Conservation (phyloP, 805 yeast genomes). For the Yamadazyma phyllophila region DNA sequence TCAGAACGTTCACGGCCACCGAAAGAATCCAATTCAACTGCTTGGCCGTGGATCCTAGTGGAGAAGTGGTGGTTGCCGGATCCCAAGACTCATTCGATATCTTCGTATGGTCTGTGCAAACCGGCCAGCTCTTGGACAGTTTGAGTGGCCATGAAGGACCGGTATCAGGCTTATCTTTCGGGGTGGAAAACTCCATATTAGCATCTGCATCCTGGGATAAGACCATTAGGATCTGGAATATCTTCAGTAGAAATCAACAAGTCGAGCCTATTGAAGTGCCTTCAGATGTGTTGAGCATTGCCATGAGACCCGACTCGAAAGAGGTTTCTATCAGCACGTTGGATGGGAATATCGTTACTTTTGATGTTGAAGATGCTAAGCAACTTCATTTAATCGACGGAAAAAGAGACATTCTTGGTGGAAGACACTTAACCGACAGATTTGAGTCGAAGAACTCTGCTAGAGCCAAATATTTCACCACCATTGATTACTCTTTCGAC, state of each 20-base stretch:
- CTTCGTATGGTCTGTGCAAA: constrained; percentile 96
- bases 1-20: constrained; percentile 91
- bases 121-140: constrained; percentile 84
- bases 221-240: constrained; percentile 89
- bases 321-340: constrained; percentile 84
- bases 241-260: constrained; percentile 80
- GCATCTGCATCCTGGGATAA: constrained; percentile 97
- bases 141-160: constrained; percentile 96
- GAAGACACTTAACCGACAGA: constrained; percentile 79
- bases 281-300: constrained; percentile 78
- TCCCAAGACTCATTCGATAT: constrained; percentile 86
- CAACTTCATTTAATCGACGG: constrained; percentile 86
- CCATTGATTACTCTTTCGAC: constrained; percentile 83
- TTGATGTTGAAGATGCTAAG: constrained; percentile 78
- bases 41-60: constrained; percentile 94
- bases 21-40: constrained; percentile 83
- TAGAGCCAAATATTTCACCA: constrained; percentile 79
- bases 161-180: constrained; percentile 81
- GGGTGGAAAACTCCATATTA: constrained; percentile 67
- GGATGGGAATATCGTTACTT: constrained; percentile 82
- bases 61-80: constrained; percentile 95
- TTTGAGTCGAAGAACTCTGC: constrained; percentile 78
- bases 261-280: constrained; percentile 88
- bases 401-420: constrained; percentile 79
- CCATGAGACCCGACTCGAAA: constrained; percentile 91